Evolutionary conservation across 805 yeast species (phyloP).

Genomic region (Candida arabinofermentans): DNA sequence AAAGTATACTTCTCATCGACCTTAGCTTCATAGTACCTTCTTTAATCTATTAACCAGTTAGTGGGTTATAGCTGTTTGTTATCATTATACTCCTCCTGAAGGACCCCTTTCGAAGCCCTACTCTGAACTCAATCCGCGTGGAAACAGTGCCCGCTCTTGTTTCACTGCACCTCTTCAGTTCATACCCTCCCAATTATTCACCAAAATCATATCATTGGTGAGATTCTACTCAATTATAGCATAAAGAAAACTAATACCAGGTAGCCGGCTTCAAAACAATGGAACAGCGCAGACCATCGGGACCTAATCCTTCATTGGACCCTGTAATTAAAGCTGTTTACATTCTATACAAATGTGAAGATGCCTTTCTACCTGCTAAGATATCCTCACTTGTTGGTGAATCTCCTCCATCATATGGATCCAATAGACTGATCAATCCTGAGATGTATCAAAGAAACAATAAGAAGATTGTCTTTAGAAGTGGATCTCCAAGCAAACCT

Average conservation of each 20-base stretch:
- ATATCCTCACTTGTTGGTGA: slow-evolving; percentile 13
- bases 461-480: background rate
- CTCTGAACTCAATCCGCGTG: no score
- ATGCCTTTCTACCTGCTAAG: slow-evolving; percentile 8
- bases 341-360: slow-evolving; percentile 14
- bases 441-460: slow-evolving; percentile 1
- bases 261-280: background rate
- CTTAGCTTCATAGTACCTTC: no score
- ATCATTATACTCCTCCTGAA: no score
- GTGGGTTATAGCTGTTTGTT: no score
- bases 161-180: no score
- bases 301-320: slow-evolving; percentile 5
- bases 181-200: no score
- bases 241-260: background rate
- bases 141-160: no score
- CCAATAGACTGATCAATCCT: slow-evolving; percentile 3
- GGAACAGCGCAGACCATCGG: background rate
- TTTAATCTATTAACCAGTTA: no score
- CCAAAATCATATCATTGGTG: no score
- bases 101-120: no score
- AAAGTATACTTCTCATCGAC: no score
- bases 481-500: slow-evolving; percentile 4
- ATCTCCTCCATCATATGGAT: slow-evolving; percentile 8
- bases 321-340: slow-evolving; percentile 19
- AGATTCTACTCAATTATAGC: no score